phyloP scores from a whole-genome alignment of 352 stramenopile species.

The Globisporangium solare region DNA sequence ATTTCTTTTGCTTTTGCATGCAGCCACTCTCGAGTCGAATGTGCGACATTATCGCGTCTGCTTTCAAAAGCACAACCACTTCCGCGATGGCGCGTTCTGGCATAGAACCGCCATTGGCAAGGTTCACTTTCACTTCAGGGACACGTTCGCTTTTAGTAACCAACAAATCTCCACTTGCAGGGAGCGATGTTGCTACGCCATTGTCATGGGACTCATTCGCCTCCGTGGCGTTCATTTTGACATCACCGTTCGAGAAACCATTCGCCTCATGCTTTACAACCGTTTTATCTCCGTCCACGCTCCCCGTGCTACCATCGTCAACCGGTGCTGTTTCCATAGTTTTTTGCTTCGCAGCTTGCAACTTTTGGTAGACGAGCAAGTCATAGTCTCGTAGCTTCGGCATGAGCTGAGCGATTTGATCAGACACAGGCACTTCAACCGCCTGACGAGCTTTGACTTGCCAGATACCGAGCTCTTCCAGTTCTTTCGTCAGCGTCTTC shows the following conservation, averaged over 20 bases:
- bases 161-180: not conserved
- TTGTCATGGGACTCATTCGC: not conserved
- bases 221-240: not conserved
- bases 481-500: conserved; percentile 65
- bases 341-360: conserved; percentile 49
- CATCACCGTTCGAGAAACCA: not conserved
- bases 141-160: not conserved
- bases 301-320: conserved; percentile 1
- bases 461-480: conserved; percentile 63
- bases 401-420: conserved; percentile 33
- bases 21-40: conserved; percentile 71
- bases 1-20: conserved; percentile 38
- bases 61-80: conserved; percentile 18
- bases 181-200: not conserved
- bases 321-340: conserved; percentile 10
- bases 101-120: not conserved
- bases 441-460: conserved; percentile 51
- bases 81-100: not conserved
- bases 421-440: conserved; percentile 32
- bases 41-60: conserved; percentile 55
- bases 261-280: conserved; percentile 4
- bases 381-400: conserved; percentile 57
- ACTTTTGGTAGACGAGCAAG: conserved; percentile 48
- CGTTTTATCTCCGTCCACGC: not conserved
- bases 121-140: not conserved